Evolutionary conservation across 306 rosid genomes (phyloP), one percentile per base, ranked within the genome.

Genomic region (Gastrolobium villosum): DNA sequence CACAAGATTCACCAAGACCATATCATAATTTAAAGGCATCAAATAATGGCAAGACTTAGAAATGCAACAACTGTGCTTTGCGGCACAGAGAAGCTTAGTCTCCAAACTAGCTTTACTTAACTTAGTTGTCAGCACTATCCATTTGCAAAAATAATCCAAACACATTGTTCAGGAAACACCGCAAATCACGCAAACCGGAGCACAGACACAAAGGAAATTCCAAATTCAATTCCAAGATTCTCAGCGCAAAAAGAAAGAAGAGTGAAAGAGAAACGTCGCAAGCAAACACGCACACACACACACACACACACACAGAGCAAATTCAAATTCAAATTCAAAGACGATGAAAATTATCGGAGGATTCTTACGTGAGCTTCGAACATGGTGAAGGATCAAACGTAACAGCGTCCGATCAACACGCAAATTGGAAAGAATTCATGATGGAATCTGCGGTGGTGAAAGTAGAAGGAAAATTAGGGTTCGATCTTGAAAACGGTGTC

Each of bases 331-430:
- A 46, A 44, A 31, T 15, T 4, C 1, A 1, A 10, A 41, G 7
- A 55, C 26, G 28, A 36, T 1, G 8, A 57, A 40, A 14, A 30
- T 34, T 28, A 3, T 13, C 26, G 54, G 20, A 68, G 43, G 64
- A 79, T 15, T 62, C 93, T 86, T 88, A 95, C 99, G 85, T 93
- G 98, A 77, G 98, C 94, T 85, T 95, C 99, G 76, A 95, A 95
- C 99, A 95, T 95, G 88, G 72, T 86, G 87, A 88, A 35, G 83
- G 72, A 72, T 78, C 72, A 83, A 70, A 84, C 36, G 60, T 46
- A 54, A 43, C 28, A 62, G 53, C 49, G 79, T 10, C 65, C 72
- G 83, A 83, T 81, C 80, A 86, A 70, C 50, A 39, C 3, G 41
- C 49, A 37, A 44, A 78, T 5, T 11, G 70, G 60, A n/a, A 48